Conservation (phyloP, 1,284 basidiomycete genomes). For the Leccinum angustisporum region DNA sequence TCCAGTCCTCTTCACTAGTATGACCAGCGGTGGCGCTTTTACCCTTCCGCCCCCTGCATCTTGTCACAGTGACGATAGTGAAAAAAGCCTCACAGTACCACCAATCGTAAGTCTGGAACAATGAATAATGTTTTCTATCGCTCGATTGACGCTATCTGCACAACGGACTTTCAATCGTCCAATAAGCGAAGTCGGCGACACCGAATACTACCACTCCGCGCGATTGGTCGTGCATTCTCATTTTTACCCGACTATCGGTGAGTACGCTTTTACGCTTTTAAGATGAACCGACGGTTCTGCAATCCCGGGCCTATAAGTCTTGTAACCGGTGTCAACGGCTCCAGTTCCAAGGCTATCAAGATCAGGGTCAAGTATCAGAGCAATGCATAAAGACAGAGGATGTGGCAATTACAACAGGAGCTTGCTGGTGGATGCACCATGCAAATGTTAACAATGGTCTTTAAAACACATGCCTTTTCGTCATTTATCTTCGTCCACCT, state of each 20-base stretch:
- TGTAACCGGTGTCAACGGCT: not conserved
- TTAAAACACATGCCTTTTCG: not conserved
- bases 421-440: no score
- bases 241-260: not conserved
- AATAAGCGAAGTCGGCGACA: not conserved
- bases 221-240: not conserved
- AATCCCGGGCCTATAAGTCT: not conserved
- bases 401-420: not conserved
- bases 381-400: not conserved
- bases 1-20: constrained; percentile 3
- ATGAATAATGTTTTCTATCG: not conserved
- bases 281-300: not conserved
- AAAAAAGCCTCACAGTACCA: not conserved
- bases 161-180: not conserved
- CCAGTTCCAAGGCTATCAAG: not conserved
- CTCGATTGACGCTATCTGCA: not conserved
- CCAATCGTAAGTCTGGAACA: not conserved
- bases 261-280: not conserved
- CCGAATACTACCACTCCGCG: not conserved
- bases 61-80: not conserved
- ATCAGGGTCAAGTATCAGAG: not conserved
- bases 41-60: not conserved
- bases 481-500: not conserved
- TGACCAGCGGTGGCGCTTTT: not conserved
- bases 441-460: no score